phyloP scores from a whole-genome alignment of 768 basidiomycete species.

The Lepiota subincarnata region DNA sequence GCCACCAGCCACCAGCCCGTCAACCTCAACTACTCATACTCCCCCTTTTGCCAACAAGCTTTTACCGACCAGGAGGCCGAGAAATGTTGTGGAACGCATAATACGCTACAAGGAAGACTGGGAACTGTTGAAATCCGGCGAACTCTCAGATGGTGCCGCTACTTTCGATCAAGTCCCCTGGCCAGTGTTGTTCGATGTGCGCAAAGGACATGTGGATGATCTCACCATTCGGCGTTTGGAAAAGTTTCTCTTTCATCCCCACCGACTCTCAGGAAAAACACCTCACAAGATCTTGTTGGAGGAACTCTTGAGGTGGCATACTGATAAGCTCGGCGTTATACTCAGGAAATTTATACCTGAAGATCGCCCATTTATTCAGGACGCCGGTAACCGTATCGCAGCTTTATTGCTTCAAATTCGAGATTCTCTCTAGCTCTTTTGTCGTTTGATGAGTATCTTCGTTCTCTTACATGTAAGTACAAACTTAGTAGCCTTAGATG shows the following conservation, averaged over 20 bases:
- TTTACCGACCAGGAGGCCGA: background rate
- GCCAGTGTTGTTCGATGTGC: constrained; percentile 1
- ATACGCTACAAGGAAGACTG: background rate
- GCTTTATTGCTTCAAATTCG: background rate
- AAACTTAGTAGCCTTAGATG: background rate
- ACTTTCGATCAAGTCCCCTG: constrained; percentile 1
- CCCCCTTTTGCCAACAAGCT: background rate
- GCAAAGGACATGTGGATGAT: background rate
- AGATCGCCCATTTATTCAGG: background rate
- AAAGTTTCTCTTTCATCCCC: background rate
- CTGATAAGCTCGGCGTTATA: background rate
- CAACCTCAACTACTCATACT: too few species aligned
- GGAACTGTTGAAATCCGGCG: background rate
- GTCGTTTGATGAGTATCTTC: background rate
- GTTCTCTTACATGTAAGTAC: background rate
- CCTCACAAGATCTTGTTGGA: background rate
- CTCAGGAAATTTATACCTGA: background rate
- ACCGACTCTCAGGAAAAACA: background rate
- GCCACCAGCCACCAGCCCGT: too few species aligned
- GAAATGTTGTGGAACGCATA: background rate
- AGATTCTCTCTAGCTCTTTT: background rate
- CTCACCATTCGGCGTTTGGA: background rate
- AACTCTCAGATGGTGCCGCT: background rate
- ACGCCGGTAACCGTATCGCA: background rate
- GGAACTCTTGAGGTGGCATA: background rate